These are phyloP conservation scores for Penicillium sp. DNA, from an alignment of 2,329 filamentous ascomycete genomes.

Conservation along the genomic window DNA sequence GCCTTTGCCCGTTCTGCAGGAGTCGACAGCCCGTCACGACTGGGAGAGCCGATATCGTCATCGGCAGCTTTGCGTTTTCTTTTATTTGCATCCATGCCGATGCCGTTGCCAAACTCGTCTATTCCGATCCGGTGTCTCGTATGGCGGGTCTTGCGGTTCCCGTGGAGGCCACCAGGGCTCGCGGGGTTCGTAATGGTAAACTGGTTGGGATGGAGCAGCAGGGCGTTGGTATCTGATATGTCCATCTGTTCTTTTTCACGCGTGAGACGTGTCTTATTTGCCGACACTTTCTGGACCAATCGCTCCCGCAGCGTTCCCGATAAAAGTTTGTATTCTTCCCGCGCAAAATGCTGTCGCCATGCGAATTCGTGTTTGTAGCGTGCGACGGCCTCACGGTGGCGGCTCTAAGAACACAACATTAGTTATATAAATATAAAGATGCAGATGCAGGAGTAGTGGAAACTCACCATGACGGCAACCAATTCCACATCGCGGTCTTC, in stretches of 20 bases:
- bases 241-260: conserved; percentile 65
- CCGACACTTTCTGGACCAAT: conserved; percentile 54
- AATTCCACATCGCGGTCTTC: conserved; percentile 83
- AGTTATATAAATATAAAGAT: neutral
- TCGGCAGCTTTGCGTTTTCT: conserved; percentile 56
- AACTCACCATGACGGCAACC: conserved; percentile 71
- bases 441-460: neutral
- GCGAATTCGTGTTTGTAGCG: conserved; percentile 55
- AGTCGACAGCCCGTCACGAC: conserved; percentile 46
- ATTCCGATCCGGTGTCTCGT: conserved; percentile 55
- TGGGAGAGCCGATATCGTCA: conserved; percentile 57
- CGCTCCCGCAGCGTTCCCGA: conserved; percentile 59
- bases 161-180: conserved; percentile 58
- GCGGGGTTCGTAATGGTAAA: conserved; percentile 63
- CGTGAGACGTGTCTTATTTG: conserved; percentile 55
- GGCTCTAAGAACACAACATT: conserved; percentile 42
- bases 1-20: conserved; percentile 53
- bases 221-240: conserved; percentile 62
- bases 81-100: conserved; percentile 48
- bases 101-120: conserved; percentile 49
- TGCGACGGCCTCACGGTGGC: conserved; percentile 53
- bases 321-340: conserved; percentile 59
- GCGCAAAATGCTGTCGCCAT: conserved; percentile 59
- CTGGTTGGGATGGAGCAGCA: conserved; percentile 62
- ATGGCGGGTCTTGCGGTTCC: conserved; percentile 60